Base-by-base conservation (phyloP, 108 stramenopile genomes). In the Stephanodiscus minutulus region DNA sequence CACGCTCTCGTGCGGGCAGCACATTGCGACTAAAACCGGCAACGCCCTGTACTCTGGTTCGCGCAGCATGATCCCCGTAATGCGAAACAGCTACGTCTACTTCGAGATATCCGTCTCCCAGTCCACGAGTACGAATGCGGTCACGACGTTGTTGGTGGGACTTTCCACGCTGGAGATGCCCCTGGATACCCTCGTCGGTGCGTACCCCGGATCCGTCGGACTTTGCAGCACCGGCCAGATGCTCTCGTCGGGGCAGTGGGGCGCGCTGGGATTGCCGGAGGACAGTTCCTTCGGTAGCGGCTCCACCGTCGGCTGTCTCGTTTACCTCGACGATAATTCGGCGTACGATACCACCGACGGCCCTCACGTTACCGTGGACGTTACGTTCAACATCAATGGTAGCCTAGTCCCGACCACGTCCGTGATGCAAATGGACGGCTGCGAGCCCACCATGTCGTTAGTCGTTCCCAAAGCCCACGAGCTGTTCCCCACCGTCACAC, bases 161-260 rank as follows among this genome's bases (percentile, higher is more conserved):
- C 76, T 98, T 17, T 94, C 94, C 20, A 98, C 96, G 5, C 83
- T 90, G 44, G 97, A 98, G 79, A 98, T 98, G 97, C 96, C 97
- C 28, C 81, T 95, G 25, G 94, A 94, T 72, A 95, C 96, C 13
- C 83, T 97, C 8, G 97, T 98, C 3, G 97, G 97, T 15, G 89
- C 94, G 0, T 97, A 94, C 92, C 92, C 91, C 69, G 92, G 95
- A 29, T 91, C 90, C 44, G 87, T 94, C 36, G 96, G 97, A 9
- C 83, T 98, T 7, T 96, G 97, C 75, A 91, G 88, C 8, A 96
- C 94, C 11, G 97, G 97, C 2, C 97, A 98, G 81, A 87, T 96
- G 49, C 64, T 93, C 12, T 70, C 81, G 7, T 88, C 85, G 17
- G 91, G 92, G 2, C 85, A 93, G 61, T 96, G 95, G 95, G 82